Conservation (phyloP, 441 rosid genomes). For the Croton laevigatus region DNA sequence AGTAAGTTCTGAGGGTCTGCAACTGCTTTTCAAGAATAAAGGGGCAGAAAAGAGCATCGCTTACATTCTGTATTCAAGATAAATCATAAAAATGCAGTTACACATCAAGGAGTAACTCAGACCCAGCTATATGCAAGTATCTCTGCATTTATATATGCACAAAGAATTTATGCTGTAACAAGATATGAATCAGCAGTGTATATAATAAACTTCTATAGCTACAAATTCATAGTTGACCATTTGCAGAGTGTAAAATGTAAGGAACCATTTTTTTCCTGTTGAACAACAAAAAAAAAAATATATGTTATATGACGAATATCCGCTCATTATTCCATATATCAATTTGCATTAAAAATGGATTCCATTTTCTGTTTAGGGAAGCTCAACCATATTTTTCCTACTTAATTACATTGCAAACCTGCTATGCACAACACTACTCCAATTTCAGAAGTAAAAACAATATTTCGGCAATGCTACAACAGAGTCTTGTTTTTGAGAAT, state of each 20-base stretch:
- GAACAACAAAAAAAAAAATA: too few relatives aligned
- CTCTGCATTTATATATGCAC: neutral
- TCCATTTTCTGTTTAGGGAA: neutral
- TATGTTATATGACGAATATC: neutral
- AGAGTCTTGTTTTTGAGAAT: neutral
- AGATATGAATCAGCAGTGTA: too few relatives aligned
- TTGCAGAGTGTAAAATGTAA: neutral
- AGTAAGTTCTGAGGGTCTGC: constrained; percentile 88
- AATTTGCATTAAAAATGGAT: constrained; percentile 1
- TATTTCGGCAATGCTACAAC: neutral
- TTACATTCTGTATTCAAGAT: constrained; percentile 22
- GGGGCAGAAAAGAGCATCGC: constrained; percentile 21
- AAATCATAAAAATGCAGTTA: constrained; percentile 18
- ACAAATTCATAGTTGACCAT: neutral
- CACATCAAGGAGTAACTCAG: constrained; percentile 1
- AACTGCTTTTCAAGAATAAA: constrained; percentile 48
- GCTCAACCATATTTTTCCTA: neutral
- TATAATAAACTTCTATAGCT: neutral
- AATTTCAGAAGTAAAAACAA: neutral
- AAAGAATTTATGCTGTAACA: neutral
- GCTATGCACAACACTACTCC: neutral
- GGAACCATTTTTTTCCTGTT: too few relatives aligned
- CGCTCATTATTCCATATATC: neutral
- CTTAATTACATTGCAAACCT: neutral
- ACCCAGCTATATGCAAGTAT: constrained; percentile 6